Conservation (phyloP, 306 rosid genomes). For the Inga oerstediana region DNA sequence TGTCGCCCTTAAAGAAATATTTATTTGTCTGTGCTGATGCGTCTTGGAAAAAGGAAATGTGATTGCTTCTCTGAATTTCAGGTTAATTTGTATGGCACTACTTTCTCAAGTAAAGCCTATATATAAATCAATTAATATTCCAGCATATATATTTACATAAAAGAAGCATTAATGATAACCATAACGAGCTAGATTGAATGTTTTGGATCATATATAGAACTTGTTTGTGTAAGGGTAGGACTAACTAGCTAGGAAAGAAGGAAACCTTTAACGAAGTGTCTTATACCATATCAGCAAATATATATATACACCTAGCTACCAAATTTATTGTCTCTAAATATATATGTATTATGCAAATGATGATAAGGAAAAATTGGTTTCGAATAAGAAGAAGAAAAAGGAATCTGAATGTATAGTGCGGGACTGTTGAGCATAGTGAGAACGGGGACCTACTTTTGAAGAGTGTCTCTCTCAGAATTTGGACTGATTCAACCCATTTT, state of each 20-base stretch:
- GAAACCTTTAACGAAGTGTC: background rate
- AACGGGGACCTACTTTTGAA: conserved; percentile 26
- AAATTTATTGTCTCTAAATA: background rate
- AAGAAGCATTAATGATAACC: background rate
- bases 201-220: no score
- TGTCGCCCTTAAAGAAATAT: conserved; percentile 10
- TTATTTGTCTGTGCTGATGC: conserved; percentile 8
- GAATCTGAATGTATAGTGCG: background rate
- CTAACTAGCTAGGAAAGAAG: background rate
- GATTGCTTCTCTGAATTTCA: conserved; percentile 5
- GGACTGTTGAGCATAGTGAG: conserved; percentile 2
- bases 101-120: conserved; percentile 8
- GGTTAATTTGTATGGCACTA: background rate
- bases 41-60: background rate
- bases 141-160: background rate
- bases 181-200: background rate
- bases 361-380: background rate
- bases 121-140: background rate
- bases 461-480: conserved; percentile 14
- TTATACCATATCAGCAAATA: background rate
- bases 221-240: background rate
- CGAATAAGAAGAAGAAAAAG: background rate
- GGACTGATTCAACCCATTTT: conserved; percentile 4
- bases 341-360: background rate
- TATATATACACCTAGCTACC: background rate